Conservation (phyloP, 352 stramenopile genomes). For the Phytophthora pseudosyringae region DNA sequence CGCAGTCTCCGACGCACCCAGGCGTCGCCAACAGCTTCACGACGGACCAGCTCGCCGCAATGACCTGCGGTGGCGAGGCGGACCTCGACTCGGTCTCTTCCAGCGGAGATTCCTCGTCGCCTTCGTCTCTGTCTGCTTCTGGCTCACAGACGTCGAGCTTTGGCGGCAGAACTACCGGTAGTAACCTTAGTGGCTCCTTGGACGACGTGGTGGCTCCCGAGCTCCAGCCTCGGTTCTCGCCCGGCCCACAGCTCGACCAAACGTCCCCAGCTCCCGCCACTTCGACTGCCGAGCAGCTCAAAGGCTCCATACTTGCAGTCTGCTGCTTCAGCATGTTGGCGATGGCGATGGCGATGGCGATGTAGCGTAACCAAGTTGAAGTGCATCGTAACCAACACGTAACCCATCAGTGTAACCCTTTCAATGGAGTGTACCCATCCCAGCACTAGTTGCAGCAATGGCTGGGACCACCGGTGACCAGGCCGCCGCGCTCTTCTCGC, state of each 20-base stretch:
- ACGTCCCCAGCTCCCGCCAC: conserved; percentile 8
- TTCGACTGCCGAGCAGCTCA: conserved; percentile 12
- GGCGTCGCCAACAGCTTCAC: conserved; percentile 54
- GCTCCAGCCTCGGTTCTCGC: conserved; percentile 20
- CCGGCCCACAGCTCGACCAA: conserved; percentile 22
- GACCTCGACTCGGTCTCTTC: conserved; percentile 13
- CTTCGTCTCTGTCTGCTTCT: conserved; percentile 10
- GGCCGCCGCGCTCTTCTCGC: conserved; percentile 48
- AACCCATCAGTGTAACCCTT: conserved; percentile 24
- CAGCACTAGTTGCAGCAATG: conserved; percentile 37
- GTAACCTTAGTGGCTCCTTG: conserved; percentile 20
- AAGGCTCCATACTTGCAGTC: conserved; percentile 3
- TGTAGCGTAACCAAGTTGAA: conserved; percentile 24
- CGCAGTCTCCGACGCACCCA: conserved; percentile 36
- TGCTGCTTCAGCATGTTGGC: conserved; percentile 24
- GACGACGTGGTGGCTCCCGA: conserved; percentile 17
- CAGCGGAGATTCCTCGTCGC: conserved; percentile 16
- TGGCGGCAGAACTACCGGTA: conserved; percentile 17
- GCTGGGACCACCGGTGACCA: conserved; percentile 18
- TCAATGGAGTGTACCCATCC: conserved; percentile 11
- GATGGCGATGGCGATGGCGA: no score
- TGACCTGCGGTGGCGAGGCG: conserved; percentile 45
- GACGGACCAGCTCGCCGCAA: conserved; percentile 29
- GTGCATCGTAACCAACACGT: conserved; percentile 18
- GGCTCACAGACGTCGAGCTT: conserved; percentile 13